Evolutionary conservation across 257 asterid species (phyloP), one percentile per base, ranked within the genome.

Genomic region (Echium plantagineum): DNA sequence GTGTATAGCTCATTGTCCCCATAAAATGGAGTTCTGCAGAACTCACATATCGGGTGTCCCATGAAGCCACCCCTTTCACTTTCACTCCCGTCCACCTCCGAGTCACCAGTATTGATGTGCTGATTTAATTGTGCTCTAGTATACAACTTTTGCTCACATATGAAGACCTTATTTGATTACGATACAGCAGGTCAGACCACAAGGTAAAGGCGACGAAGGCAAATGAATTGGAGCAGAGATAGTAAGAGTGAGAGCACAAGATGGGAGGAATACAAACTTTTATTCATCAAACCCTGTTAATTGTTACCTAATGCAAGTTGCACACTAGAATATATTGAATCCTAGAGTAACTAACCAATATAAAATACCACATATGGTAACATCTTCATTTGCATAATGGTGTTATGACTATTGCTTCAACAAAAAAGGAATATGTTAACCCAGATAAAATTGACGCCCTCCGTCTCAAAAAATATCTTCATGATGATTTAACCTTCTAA

Each of bases 11-110:
- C 97, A 59, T 93, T 89, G 64, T 93, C 99, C 66, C 97, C 99
- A 63, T 89, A 93, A 78, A 84, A 93, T 57, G 97, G 89, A 21
- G 85, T 81, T 64, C 66, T 77, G 69, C 97, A 93, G 81, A 86
- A 93, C 68, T 84, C 94, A 81, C 99, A 89, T 30, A 66, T 54
- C 49, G 99, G 99, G 76, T 89, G 99, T 69, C 99, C 99, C 68
- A 67, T 66, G 68, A 93, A 93, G 69, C 99, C 99, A 69, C 96
- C 97, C 72, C 97, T 79, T 70, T 93, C 97, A 77, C 94, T 89
- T 83, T 89, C 99, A 64, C 83, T 84, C 71, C 99, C 99, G 80
- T 93, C 99, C 67, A 88, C 99, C 81, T 86, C 91, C 18, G 97
- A 89, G 63, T 93, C 96, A 54, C 98, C 97, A 9, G 90, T 81